Conservation (phyloP, 2,329 filamentous ascomycete species). For the Balansia obtecta region DNA sequence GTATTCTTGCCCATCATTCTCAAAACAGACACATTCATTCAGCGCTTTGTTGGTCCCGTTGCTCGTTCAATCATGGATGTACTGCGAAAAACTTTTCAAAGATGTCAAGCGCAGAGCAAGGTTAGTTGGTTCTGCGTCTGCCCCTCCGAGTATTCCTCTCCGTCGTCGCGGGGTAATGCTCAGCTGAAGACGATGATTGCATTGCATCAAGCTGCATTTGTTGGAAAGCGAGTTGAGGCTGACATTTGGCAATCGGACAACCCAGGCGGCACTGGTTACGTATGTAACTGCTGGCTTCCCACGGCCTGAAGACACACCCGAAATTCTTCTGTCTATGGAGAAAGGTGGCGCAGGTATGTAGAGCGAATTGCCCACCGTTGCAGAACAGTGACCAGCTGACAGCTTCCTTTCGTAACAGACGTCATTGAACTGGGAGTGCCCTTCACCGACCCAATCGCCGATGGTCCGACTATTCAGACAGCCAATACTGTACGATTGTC, state of each 20-base stretch:
- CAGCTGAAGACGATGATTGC: not conserved
- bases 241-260: constrained; percentile 6
- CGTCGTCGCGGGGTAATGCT: not conserved
- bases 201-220: not conserved
- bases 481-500: constrained; percentile 60
- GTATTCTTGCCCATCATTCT: not conserved
- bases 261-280: constrained; percentile 72
- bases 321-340: constrained; percentile 80
- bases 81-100: constrained; percentile 46
- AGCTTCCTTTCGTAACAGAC: constrained; percentile 34
- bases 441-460: constrained; percentile 96
- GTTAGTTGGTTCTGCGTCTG: constrained; percentile 31
- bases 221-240: not conserved
- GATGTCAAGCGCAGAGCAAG: constrained; percentile 46
- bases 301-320: constrained; percentile 65
- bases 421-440: constrained; percentile 92
- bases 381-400: not conserved
- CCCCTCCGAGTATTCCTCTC: constrained; percentile 5
- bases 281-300: constrained; percentile 96
- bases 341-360: constrained; percentile 74
- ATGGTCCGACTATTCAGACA: constrained; percentile 93
- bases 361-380: not conserved
- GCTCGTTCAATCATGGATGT: constrained; percentile 33
- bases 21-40: not conserved
- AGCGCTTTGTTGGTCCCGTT: too few species aligned